Conservation (phyloP, 2,329 filamentous ascomycete species). For the Byssoonygena ceratinophila region DNA sequence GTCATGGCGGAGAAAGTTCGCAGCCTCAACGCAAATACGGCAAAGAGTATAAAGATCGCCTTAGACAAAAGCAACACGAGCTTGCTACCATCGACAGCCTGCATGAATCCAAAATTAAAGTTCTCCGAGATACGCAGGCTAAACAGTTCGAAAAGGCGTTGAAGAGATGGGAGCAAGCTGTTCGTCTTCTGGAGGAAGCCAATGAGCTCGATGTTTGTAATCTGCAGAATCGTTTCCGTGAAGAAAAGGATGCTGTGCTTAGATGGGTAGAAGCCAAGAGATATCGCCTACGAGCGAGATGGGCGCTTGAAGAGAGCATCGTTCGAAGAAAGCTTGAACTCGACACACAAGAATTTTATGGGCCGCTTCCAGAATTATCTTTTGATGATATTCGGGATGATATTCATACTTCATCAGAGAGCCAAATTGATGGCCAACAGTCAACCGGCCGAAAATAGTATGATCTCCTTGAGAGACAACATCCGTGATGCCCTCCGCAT, state of each 20-base stretch:
- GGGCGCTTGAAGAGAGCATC: constrained; percentile 37
- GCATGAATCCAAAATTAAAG: constrained; percentile 38
- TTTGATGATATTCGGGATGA: constrained; percentile 19
- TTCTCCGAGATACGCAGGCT: constrained; percentile 39
- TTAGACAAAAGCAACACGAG: constrained; percentile 37
- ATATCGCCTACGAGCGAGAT: constrained; percentile 28
- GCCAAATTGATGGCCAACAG: background rate
- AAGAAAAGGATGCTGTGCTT: constrained; percentile 25
- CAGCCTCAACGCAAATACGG: constrained; percentile 28
- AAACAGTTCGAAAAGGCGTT: constrained; percentile 32
- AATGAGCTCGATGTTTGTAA: constrained; percentile 26
- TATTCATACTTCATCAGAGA: background rate
- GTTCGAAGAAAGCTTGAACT: constrained; percentile 31
- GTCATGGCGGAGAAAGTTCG: constrained; percentile 17
- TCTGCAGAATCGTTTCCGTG: constrained; percentile 29
- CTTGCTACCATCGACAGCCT: constrained; percentile 36
- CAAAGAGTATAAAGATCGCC: constrained; percentile 33
- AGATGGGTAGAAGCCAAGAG: constrained; percentile 29
- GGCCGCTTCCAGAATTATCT: constrained; percentile 30
- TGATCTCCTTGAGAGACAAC: background rate
- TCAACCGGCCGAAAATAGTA: background rate
- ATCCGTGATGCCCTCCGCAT: background rate
- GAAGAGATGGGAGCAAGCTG: constrained; percentile 31
- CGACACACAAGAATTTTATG: constrained; percentile 28
- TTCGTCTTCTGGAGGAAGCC: constrained; percentile 27